phyloP scores from a whole-genome alignment of 257 asterid genomes.

The Paulownia fortunei region DNA sequence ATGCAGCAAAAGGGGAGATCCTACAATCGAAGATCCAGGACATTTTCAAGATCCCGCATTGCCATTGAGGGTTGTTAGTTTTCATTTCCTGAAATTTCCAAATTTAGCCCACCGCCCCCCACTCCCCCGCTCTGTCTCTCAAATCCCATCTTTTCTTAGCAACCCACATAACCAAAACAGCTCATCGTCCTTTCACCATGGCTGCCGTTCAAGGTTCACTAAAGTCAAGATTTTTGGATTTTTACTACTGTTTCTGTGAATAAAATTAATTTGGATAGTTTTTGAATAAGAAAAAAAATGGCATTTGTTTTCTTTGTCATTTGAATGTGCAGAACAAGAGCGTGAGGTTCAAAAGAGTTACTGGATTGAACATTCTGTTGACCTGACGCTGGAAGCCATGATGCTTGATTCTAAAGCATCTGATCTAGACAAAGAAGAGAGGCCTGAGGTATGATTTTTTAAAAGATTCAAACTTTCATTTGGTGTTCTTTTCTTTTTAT shows the following conservation, averaged over 20 bases:
- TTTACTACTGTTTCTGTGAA: background rate
- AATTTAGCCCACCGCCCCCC: background rate
- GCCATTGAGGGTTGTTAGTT: slow-evolving; percentile 79
- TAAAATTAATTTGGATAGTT: background rate
- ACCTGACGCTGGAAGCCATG: slow-evolving; percentile 86
- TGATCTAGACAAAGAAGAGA: slow-evolving; percentile 96
- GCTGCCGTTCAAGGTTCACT: slow-evolving; percentile 58
- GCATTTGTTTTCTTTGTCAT: slow-evolving; percentile 15
- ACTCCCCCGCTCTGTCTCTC: background rate
- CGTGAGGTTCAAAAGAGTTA: slow-evolving; percentile 90
- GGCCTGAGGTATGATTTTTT: slow-evolving; percentile 74
- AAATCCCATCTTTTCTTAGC: background rate
- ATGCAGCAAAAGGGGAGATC: slow-evolving; percentile 87
- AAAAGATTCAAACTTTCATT: background rate
- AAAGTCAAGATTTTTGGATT: background rate
- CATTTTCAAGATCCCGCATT: slow-evolving; percentile 89
- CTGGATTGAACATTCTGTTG: slow-evolving; percentile 87
- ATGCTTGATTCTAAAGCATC: slow-evolving; percentile 97
- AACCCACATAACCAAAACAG: background rate
- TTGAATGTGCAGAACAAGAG: slow-evolving; percentile 58
- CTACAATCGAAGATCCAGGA: slow-evolving; percentile 78
- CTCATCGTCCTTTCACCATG: slow-evolving; percentile 41
- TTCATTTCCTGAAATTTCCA: background rate
- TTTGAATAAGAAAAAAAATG: background rate
- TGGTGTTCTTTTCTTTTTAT: background rate